Percentiles rank a stretch among this genome's conserved stretches.
Conservation (phyloP, 768 basidiomycete species). For the Infundibulicybe gibba region DNA sequence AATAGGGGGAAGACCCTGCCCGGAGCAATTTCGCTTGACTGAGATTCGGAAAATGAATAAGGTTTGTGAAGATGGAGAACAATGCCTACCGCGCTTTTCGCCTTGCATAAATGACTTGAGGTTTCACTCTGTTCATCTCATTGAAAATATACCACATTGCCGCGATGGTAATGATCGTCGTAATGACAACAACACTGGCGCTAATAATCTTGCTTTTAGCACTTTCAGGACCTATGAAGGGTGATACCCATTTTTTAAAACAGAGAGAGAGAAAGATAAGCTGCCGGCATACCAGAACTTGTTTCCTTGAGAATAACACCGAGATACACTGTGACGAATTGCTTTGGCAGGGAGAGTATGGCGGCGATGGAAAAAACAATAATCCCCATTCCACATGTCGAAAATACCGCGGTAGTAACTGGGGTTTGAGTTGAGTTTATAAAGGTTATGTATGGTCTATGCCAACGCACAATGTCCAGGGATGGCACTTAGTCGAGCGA, state of each 20-base stretch:
- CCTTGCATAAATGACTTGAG: constrained; percentile 61
- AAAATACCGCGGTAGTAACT: constrained; percentile 88
- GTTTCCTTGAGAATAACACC: constrained; percentile 73
- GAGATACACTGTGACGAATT: constrained; percentile 89
- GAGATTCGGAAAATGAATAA: constrained; percentile 2
- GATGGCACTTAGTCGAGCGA: constrained; percentile 77
- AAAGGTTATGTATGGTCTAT: constrained; percentile 19
- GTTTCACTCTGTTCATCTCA: constrained; percentile 68
- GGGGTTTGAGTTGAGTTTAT: constrained; percentile 6
- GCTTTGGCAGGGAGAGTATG: constrained; percentile 82
- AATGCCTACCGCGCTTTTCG: constrained; percentile 61
- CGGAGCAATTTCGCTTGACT: constrained; percentile 54
- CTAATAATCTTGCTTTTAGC: constrained; percentile 62
- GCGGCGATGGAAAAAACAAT: constrained; percentile 76
- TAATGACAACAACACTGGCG: constrained; percentile 63
- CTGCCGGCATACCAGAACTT: constrained; percentile 21
- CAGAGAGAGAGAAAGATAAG: constrained; percentile 7
- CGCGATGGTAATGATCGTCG: constrained; percentile 64
- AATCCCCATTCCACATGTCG: constrained; percentile 86
- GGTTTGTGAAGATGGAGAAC: constrained; percentile 1
- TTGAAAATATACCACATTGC: constrained; percentile 85
- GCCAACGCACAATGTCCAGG: constrained; percentile 72
- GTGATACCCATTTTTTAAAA: background rate
- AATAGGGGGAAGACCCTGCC: constrained; percentile 14
- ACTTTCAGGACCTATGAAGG: constrained; percentile 31